Percentiles rank a stretch among this genome's conserved stretches.
phyloP scores from a whole-genome alignment of 192 early-diverging fungal genomes.

The Coemansia aciculifera region DNA sequence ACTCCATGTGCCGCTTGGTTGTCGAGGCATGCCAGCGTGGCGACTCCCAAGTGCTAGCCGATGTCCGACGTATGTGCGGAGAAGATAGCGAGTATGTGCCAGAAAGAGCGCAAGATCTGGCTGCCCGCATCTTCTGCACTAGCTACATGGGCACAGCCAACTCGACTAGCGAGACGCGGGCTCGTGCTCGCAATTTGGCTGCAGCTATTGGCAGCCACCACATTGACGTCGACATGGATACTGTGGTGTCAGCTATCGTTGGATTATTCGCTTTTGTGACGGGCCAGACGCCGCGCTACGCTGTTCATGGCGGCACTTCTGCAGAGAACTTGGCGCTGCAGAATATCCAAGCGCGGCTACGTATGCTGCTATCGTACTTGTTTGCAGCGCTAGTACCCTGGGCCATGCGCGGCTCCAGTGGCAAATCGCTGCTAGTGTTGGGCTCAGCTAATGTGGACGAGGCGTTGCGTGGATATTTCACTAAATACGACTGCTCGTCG shows the following conservation, averaged over 20 bases:
- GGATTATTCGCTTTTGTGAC: slow-evolving; percentile 76
- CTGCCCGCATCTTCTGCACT: slow-evolving; percentile 85
- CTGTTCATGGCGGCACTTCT: slow-evolving; percentile 78
- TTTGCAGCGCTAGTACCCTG: slow-evolving; percentile 96
- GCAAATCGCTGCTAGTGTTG: slow-evolving; percentile 82
- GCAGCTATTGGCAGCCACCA: slow-evolving; percentile 88
- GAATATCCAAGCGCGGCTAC: slow-evolving; percentile 92
- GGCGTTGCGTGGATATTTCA: slow-evolving; percentile 93
- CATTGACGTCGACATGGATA: slow-evolving; percentile 85
- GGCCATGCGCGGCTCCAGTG: slow-evolving; percentile 59
- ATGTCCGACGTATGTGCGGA: slow-evolving; percentile 68
- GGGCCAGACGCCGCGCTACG: slow-evolving; percentile 71
- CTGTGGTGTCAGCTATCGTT: slow-evolving; percentile 72
- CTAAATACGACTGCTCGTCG: slow-evolving; percentile 98
- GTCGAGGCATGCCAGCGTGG: slow-evolving; percentile 30
- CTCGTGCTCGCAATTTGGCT: slow-evolving; percentile 79
- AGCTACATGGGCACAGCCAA: slow-evolving; percentile 96
- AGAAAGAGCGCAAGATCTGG: slow-evolving; percentile 75
- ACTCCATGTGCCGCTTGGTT: slow-evolving; percentile 60
- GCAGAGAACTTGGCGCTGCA: slow-evolving; percentile 95
- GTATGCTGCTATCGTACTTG: slow-evolving; percentile 95
- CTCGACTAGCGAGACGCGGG: slow-evolving; percentile 82
- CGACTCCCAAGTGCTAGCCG: slow-evolving; percentile 71
- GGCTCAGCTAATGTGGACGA: slow-evolving; percentile 99
- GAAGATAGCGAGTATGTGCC: slow-evolving; percentile 67